Conservation (phyloP, 2,329 filamentous ascomycete genomes). For the Fusarium caatingaense region DNA sequence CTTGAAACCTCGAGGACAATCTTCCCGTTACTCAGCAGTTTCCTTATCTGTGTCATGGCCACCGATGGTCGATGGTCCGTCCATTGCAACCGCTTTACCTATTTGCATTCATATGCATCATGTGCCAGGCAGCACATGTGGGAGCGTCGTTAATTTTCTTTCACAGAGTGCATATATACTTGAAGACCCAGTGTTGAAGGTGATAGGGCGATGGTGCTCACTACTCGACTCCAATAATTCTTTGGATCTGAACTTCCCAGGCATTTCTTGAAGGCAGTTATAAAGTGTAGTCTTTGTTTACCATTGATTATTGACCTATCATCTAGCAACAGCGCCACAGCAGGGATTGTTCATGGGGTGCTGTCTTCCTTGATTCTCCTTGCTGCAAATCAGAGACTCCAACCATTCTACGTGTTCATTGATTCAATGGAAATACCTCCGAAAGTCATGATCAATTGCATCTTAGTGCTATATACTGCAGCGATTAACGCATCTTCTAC, state of each 20-base stretch:
- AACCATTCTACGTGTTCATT: neutral
- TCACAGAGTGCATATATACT: neutral
- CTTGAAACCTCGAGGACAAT: neutral
- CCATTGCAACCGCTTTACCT: neutral
- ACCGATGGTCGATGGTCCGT: neutral
- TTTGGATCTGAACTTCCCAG: neutral
- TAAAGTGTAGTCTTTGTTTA: neutral
- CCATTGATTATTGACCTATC: neutral
- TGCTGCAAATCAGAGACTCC: neutral
- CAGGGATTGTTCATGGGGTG: neutral
- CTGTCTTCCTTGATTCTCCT: neutral
- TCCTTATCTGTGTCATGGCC: neutral
- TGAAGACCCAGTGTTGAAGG: neutral
- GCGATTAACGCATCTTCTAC: neutral
- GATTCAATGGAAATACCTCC: neutral
- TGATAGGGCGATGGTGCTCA: neutral
- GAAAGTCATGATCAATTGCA: neutral
- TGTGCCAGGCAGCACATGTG: neutral
- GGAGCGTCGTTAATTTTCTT: neutral
- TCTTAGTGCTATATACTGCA: neutral
- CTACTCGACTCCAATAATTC: neutral
- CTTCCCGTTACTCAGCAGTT: neutral
- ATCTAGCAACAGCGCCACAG: neutral
- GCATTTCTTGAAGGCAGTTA: neutral
- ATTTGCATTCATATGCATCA: neutral